Base-by-base conservation (phyloP, 148 eudicot species). In the Suaeda aralocaspica region DNA sequence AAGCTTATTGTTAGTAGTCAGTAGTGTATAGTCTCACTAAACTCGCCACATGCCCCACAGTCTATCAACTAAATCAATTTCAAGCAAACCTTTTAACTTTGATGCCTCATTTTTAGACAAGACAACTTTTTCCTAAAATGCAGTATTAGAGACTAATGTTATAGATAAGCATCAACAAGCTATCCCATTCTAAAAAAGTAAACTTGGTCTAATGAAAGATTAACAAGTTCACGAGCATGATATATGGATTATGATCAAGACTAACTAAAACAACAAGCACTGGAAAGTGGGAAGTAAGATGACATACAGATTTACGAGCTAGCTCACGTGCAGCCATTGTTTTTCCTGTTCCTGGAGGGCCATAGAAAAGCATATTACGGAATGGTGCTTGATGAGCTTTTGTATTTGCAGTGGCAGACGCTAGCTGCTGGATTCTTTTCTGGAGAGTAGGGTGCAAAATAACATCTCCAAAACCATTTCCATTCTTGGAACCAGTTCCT, bases 261-360 rank as follows among this genome's bases (percentile, higher is more conserved):
- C 24, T 3, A 51, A 64, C 26, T 53, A 30, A 44, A 39, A 29
- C 59, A 12, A 51, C 30, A 30, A 41, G 49, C 24, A 12, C 26
- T 8, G 53, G 4, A 46, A 46, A 49, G 59, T 8, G 53, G 4
- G 57, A 46, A 49, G 59, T 62, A 62, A 68, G 79, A 74, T 55
- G 65, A 39, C 82, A 44, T 90, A 95, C 99, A 58, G 99, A 95
- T 84, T 84, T 91, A 30, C 82, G 88, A 73, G 99, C 99, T 44
- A 95, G 84, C 84, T 91, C 99, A 71, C 99, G 88, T 21, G 97
- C 99, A 81, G 88, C 99, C 97, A 95, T 91, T 22, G 99, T 95
- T 82, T 95, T 95, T 62, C 99, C 99, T 62, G 99, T 95, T 72
- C 99, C 99, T 24, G 99, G 99, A 69, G 99, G 99, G 34, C 99